A percentile compares a stretch with the other conserved stretches of the same genome.
Evolutionary conservation across 2,329 filamentous ascomycete genomes (phyloP).

Genomic region (Aspergillus amoenus): DNA sequence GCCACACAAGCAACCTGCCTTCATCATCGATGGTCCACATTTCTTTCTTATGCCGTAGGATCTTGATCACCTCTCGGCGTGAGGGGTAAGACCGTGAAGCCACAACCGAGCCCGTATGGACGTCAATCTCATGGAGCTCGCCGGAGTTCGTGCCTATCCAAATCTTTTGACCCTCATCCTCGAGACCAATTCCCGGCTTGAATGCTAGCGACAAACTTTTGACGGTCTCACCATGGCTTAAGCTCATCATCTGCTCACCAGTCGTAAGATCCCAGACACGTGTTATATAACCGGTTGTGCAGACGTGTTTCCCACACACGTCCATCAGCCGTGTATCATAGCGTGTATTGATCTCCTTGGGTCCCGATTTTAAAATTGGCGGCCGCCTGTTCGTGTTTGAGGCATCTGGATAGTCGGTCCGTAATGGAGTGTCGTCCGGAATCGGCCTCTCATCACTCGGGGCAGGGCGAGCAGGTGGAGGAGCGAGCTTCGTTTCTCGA

Average conservation of each 20-base stretch:
- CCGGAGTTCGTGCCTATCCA: constrained; percentile 91
- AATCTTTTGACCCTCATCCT: constrained; percentile 75
- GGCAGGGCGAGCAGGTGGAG: constrained; percentile 31
- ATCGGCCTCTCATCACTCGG: constrained; percentile 53
- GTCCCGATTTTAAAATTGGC: constrained; percentile 70
- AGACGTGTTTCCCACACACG: constrained; percentile 82
- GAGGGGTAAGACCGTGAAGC: constrained; percentile 72
- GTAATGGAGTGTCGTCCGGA: constrained; percentile 50
- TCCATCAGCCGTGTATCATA: constrained; percentile 86
- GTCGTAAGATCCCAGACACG: constrained; percentile 83
- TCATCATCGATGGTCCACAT: constrained; percentile 93
- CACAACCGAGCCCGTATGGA: constrained; percentile 69
- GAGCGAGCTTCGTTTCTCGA: constrained; percentile 24
- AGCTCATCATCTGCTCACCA: constrained; percentile 76
- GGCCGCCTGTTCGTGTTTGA: constrained; percentile 81
- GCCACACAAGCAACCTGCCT: constrained; percentile 85
- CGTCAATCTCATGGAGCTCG: constrained; percentile 86
- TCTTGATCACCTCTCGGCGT: constrained; percentile 75
- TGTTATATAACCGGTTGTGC: constrained; percentile 82
- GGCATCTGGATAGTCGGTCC: constrained; percentile 75
- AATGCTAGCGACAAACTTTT: constrained; percentile 81
- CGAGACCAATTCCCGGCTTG: constrained; percentile 74
- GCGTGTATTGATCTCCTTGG: constrained; percentile 75
- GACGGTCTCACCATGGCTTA: constrained; percentile 80
- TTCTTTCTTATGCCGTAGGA: constrained; percentile 81